Percentiles rank a stretch among this genome's conserved stretches.
Conservation (phyloP, 805 yeast species). For the Metschnikowia shivogae region DNA sequence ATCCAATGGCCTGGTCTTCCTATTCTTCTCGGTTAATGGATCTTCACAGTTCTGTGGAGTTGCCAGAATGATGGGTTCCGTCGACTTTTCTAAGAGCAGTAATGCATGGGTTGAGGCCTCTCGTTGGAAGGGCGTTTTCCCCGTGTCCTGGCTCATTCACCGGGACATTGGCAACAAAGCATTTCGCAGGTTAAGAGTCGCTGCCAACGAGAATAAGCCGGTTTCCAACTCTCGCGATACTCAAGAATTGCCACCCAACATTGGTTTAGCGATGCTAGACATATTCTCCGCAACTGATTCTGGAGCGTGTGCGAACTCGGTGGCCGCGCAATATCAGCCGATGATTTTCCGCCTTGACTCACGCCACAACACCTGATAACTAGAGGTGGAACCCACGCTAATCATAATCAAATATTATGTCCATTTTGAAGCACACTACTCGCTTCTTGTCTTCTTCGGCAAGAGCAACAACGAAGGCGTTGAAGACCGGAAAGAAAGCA, state of each 20-base stretch:
- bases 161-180: conserved; percentile 48
- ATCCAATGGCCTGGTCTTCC: conserved; percentile 32
- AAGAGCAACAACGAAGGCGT: conserved; percentile 6
- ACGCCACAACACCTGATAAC: not conserved
- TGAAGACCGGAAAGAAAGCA: not conserved
- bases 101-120: conserved; percentile 46
- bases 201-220: conserved; percentile 45
- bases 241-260: conserved; percentile 49
- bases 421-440: not conserved
- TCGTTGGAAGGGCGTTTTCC: conserved; percentile 51
- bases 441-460: conserved; percentile 3
- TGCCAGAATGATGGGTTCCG: conserved; percentile 44
- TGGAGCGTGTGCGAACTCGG: not conserved
- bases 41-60: conserved; percentile 45
- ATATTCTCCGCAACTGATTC: conserved; percentile 26
- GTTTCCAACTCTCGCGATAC: conserved; percentile 61
- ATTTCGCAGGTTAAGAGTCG: conserved; percentile 43
- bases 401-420: not conserved
- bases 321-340: conserved; percentile 2
- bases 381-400: too few species aligned
- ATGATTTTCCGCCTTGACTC: conserved; percentile 2
- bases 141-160: conserved; percentile 49
- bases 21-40: conserved; percentile 54
- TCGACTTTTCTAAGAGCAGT: conserved; percentile 35
- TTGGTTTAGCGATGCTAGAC: conserved; percentile 46